Conservation (phyloP, 1,284 basidiomycete species). For the Trichosporon coremiiforme region DNA sequence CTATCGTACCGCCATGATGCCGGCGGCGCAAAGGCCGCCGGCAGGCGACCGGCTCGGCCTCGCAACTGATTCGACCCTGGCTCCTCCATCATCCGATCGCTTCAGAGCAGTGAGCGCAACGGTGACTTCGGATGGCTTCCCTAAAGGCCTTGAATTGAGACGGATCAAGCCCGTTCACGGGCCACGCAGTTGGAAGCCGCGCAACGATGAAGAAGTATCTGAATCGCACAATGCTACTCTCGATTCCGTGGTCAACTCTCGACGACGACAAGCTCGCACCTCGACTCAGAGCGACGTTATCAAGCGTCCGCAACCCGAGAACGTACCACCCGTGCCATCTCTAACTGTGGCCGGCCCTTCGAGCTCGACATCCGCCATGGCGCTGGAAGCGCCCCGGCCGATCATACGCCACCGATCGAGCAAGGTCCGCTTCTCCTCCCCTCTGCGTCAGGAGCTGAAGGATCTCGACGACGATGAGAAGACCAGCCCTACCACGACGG, state of each 20-base stretch:
- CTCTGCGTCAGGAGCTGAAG: constrained; percentile 9
- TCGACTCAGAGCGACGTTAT: not conserved
- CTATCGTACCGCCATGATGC: not conserved
- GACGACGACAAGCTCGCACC: not conserved
- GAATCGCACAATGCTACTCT: not conserved
- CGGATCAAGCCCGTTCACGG: not conserved
- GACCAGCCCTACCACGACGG: not conserved
- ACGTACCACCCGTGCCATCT: not conserved
- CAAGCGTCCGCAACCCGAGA: not conserved
- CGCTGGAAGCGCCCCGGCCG: not conserved
- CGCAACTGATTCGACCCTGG: not conserved
- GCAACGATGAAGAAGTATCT: not conserved
- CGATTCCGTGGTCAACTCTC: not conserved
- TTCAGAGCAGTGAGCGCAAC: not conserved
- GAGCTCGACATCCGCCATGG: constrained; percentile 9
- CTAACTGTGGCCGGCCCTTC: not conserved
- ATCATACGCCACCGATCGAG: constrained; percentile 17
- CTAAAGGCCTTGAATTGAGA: not conserved
- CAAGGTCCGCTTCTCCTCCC: constrained; percentile 20
- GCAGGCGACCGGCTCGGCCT: not conserved
- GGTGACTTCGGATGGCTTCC: not conserved
- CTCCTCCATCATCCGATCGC: not conserved
- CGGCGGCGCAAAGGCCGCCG: constrained; percentile 9
- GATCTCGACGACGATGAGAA: not conserved
- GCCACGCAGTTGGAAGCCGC: not conserved